Base-by-base conservation (phyloP, 2,329 filamentous ascomycete species). In the Hymenoscyphus scutula region DNA sequence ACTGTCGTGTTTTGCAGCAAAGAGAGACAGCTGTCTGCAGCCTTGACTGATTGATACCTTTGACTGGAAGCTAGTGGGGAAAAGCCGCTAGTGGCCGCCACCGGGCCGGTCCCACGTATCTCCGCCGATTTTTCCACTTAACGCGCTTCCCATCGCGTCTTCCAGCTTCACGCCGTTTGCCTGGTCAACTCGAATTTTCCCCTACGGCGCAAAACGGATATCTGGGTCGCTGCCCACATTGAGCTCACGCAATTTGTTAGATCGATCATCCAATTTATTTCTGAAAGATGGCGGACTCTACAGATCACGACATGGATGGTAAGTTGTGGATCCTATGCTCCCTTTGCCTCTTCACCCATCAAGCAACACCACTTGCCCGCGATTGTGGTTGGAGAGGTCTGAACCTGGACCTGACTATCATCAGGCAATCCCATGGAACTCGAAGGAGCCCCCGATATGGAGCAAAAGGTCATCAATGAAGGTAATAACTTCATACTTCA, bases 401-500 rank as follows among this genome's bases (percentile, higher is more conserved):
- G 34, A 37, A 13, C 25, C 11, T 51, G 23, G n/a, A 59, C 61
- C 65, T 67, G 58, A 67, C 62, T 81, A 70, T 77, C 78, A 41
- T 77, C 81, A 77, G 77, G 66, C 59, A 72, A 69, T 72, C 75
- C 82, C 55, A 83, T 86, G 65, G 88, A 92, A 63, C 38, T 57
- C 19, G 89, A 91, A 59, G 88, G 90, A 63, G 82, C 15, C 13
- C 19, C 89, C 74, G 83, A 90, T 74, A 79, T 85, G 69, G 87
- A 91, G 74, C 89, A 96, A 77, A 92, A 96, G 78, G 82, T 96
- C 65, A 92, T 98, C 78, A 98, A 98, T 71, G 95, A 99, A 81
- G 90, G 89, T 89, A 80, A 58, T 17, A 4, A 27, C n/a, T 57
- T 27, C 34, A 25, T 27, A 27, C n/a, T 57, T 27, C 27, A 25